Conservation (phyloP, 2,329 filamentous ascomycete species). For the Colletotrichum siamense region DNA sequence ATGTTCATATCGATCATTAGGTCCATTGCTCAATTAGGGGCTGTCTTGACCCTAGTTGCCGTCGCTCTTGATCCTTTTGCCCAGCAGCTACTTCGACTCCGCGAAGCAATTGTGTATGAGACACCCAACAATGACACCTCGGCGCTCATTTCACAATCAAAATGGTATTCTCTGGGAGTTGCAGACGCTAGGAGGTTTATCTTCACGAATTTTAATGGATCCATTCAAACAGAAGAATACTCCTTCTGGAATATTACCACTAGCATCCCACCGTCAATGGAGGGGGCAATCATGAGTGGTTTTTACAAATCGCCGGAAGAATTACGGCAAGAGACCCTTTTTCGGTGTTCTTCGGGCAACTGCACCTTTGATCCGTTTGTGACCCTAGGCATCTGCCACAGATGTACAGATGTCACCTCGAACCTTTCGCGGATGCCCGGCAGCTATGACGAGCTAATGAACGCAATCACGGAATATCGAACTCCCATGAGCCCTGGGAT, state of each 20-base stretch:
- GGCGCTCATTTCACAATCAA: neutral
- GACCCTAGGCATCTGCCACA: constrained; percentile 23
- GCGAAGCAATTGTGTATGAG: neutral
- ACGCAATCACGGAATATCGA: neutral
- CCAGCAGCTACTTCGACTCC: neutral
- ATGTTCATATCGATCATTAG: neutral
- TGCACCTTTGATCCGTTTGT: constrained; percentile 23
- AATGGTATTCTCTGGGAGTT: neutral
- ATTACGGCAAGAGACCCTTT: neutral
- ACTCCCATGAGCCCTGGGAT: too few relatives aligned
- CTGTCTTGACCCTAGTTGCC: neutral
- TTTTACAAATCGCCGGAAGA: constrained; percentile 1
- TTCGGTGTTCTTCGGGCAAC: constrained; percentile 21
- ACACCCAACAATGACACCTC: neutral
- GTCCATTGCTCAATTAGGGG: neutral
- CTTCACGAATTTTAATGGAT: too few relatives aligned
- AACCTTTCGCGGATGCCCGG: constrained; percentile 1
- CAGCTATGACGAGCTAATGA: neutral
- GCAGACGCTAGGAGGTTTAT: neutral
- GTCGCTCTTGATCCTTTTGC: constrained; percentile 3
- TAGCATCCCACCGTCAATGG: neutral
- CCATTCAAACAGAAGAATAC: too few relatives aligned
- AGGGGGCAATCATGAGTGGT: constrained; percentile 15
- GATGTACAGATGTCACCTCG: constrained; percentile 22
- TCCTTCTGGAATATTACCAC: neutral